These are phyloP conservation scores for Ustilago hordei DNA, from an alignment of 1,284 basidiomycete species.

Conservation along the genomic window DNA sequence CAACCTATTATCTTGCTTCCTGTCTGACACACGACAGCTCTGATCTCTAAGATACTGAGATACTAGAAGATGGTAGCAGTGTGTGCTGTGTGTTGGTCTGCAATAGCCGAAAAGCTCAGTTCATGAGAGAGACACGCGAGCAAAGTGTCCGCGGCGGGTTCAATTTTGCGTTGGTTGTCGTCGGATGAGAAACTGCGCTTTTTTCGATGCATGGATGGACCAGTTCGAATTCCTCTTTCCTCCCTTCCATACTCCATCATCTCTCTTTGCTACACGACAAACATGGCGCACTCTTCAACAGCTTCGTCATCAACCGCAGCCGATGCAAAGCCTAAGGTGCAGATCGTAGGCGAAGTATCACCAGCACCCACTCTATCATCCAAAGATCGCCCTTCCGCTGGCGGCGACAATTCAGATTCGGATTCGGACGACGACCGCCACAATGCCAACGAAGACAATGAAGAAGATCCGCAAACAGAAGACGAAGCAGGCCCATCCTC, in stretches of 20 bases:
- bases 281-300: conserved; percentile 16
- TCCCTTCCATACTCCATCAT: background rate
- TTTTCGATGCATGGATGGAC: conserved; percentile 25
- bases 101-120: background rate
- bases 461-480: conserved; percentile 45
- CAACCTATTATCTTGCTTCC: no score
- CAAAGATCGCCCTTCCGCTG: conserved; percentile 15
- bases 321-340: conserved; percentile 15
- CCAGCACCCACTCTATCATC: conserved; percentile 23
- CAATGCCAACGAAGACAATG: conserved; percentile 6
- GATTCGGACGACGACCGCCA: conserved; percentile 50
- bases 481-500: conserved; percentile 47
- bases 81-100: background rate
- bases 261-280: background rate
- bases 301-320: background rate
- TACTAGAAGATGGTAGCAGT: background rate
- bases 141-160: background rate
- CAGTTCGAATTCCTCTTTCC: background rate
- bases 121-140: background rate
- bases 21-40: no score
- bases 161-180: background rate
- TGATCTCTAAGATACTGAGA: no score
- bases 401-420: conserved; percentile 28
- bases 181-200: conserved; percentile 16
- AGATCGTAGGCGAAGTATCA: conserved; percentile 42